Evolutionary conservation across 2,329 filamentous ascomycete species (phyloP), one percentile per base, ranked within the genome.

Genomic region (Hymenoscyphus albidus): DNA sequence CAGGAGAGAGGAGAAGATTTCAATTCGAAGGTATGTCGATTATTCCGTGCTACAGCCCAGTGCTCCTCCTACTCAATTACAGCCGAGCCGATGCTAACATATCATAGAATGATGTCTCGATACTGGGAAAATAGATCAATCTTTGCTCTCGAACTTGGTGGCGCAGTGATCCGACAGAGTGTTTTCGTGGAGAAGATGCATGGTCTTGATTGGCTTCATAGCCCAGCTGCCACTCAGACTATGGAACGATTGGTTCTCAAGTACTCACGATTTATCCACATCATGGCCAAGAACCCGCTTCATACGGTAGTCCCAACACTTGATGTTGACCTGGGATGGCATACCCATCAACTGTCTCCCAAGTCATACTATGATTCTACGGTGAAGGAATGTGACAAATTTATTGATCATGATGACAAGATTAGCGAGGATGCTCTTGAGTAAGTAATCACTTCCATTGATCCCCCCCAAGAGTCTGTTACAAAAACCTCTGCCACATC

Each of bases 321-420:
- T 0, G 90, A 93, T 68, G 81, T 93, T 5, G 90, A 93, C 72
- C 78, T 93, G 0, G 89, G 85, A 0, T 93, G 90, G 89, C 92
- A 96, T 74, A 94, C 90, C 0, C 90, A 94, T 57, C 71, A 94
- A 74, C 83, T 94, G 2, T 83, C 79, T 9, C 88, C 91, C 0
- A 71, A 74, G 2, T 72, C 78, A 3, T 95, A 95, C 77, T 88
- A 85, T 70, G 65, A 74, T 2, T 88, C 84, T 73, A 88, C 84
- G 1, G 73, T 81, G 0, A 62, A 60, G 0, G 74, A 75, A 27
- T 82, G 81, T 5, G 72, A 72, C 0, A 85, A 82, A 59, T 91
- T 92, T 72, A 83, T 94, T 69, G 87, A 93, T 73, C 92, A 96
- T 72, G 89, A 95, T 75, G 92, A 96, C 79, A 94, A 94, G 77